These are phyloP conservation scores for Microthlaspi erraticum DNA, from an alignment of 345 rosid genomes.

Conservation along the genomic window DNA sequence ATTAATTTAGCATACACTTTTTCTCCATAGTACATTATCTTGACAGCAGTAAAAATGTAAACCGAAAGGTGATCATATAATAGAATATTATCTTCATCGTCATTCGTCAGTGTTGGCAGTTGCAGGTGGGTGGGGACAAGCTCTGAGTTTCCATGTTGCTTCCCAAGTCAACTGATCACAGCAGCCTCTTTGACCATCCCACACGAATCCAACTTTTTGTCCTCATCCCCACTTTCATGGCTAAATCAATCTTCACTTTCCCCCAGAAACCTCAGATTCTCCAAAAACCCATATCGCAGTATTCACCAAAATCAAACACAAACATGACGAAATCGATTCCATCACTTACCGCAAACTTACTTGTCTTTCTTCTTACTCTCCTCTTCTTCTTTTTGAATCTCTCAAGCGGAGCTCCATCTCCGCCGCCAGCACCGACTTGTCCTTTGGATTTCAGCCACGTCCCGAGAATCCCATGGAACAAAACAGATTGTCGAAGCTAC, in stretches of 20 bases:
- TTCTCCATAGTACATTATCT: no score
- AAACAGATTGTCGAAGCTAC: conserved; percentile 51
- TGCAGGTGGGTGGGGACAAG: conserved; percentile 32
- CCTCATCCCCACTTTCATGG: conserved; percentile 19
- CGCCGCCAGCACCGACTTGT: conserved; percentile 46
- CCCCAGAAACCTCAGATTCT: conserved; percentile 12
- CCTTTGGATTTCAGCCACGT: conserved; percentile 73
- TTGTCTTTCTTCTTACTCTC: conserved; percentile 6
- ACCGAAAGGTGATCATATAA: background rate
- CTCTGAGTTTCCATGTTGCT: conserved; percentile 32
- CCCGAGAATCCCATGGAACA: conserved; percentile 71
- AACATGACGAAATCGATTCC: conserved; percentile 28
- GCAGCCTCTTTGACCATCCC: conserved; percentile 43
- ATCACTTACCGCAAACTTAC: background rate
- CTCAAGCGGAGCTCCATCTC: conserved; percentile 30
- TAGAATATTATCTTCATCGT: background rate
- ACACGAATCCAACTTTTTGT: conserved; percentile 36
- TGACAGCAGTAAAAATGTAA: no score
- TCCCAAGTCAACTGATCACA: conserved; percentile 33
- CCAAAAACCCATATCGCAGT: conserved; percentile 12
- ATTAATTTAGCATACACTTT: no score
- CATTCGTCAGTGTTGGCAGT: conserved; percentile 26
- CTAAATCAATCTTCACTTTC: conserved; percentile 30
- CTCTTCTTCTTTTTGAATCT: conserved; percentile 15
- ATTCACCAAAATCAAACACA: conserved; percentile 3